phyloP scores from a whole-genome alignment of 2,329 filamentous ascomycete species.

The Botrytis squamosa region DNA sequence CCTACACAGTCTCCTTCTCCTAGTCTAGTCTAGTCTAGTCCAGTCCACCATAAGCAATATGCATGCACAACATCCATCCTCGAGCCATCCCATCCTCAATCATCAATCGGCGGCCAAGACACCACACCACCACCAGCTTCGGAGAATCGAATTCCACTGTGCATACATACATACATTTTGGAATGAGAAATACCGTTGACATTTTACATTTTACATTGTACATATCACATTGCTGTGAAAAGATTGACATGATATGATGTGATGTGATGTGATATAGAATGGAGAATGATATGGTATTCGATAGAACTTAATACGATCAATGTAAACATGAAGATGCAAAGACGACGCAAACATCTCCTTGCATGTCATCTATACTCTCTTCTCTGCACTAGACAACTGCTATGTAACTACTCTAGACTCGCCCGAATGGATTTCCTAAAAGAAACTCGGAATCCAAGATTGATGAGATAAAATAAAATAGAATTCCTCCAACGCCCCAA shows the following conservation, averaged over 20 bases:
- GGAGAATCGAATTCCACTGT: background rate
- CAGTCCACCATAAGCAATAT: background rate
- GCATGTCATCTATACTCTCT: background rate
- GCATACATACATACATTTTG: background rate
- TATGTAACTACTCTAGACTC: background rate
- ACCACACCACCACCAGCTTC: background rate
- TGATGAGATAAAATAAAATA: background rate
- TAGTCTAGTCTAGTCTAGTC: background rate
- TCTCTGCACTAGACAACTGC: background rate
- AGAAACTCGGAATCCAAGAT: background rate
- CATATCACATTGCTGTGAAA: background rate
- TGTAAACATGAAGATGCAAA: background rate
- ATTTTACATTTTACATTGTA: background rate
- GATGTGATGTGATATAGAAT: background rate
- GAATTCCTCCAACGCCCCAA: background rate
- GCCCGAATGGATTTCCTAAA: background rate
- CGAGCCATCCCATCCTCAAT: background rate
- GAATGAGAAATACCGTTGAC: background rate
- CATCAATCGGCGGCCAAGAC: background rate
- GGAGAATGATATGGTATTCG: too few species aligned
- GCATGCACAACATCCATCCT: background rate
- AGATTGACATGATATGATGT: background rate
- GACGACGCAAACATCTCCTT: background rate
- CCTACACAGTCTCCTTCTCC: too few species aligned
- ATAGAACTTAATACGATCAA: too few species aligned